Evolutionary conservation across 495 filamentous ascomycete species (phyloP), one percentile per base, ranked within the genome.

Genomic region (Hyaloscypha hepaticicola): DNA sequence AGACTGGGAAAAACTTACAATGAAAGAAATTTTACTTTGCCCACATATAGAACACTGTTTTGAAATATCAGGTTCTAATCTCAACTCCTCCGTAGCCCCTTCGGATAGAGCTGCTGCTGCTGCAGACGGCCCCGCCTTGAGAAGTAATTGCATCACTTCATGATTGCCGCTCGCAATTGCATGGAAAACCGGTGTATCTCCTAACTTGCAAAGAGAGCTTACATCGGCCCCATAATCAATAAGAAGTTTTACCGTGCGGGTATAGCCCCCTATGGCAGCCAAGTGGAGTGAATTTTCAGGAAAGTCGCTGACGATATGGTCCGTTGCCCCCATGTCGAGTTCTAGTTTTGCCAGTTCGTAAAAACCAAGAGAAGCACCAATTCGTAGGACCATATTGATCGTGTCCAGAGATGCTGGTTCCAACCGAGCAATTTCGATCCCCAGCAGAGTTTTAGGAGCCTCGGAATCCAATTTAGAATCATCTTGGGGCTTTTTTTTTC

Each of bases 321-420:
- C 50, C 50, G 53, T 56, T 27, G 53, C 53, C 53, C 53, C 53
- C 53, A 56, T 56, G 26, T 56, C 53, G 31, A 56, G 53, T 29
- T 56, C 53, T 19, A 56, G 31, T 56, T 56, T 56, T 29, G 53
- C 53, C 24, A 56, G 19, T 56, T 56, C 53, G 26, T 56, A 31
- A 9, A 56, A 56, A n/a, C 53, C 53, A 56, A 27, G 19, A 56
- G 53, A 56, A n/a, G 53, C 53, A 29, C 53, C 53, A 16, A 56
- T 16, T 56, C 26, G 5, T 56, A 56, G 53, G 16, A 31, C 12
- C 53, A 56, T 26, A 33, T 56, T 56, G 53, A 56, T 19, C 2
- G 53, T 56, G 26, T 29, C 53, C 21, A 26, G 22, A 27, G 53
- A 19, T 4, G n/a, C 8, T 26, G 26, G 24, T 56, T 27, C 14